phyloP scores from a whole-genome alignment of 2,329 filamentous ascomycete genomes.

The Arthrobotrys sinensis region DNA sequence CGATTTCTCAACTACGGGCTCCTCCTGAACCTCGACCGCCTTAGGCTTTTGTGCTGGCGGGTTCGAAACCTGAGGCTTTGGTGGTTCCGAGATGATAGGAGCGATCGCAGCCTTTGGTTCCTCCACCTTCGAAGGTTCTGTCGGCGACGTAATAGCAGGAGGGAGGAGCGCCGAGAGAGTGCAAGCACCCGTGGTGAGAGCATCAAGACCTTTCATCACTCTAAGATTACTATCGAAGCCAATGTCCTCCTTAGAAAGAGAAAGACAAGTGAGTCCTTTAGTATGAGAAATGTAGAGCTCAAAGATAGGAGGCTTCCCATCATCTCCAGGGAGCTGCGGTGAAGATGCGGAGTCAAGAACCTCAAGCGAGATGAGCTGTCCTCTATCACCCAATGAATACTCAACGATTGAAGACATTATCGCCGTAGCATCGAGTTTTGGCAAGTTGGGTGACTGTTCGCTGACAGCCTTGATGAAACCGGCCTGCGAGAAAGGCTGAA shows the following conservation, averaged over 20 bases:
- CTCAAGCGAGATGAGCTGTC: conserved; percentile 88
- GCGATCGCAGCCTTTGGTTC: conserved; percentile 65
- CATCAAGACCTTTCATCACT: conserved; percentile 83
- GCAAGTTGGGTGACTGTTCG: conserved; percentile 79
- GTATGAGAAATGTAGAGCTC: conserved; percentile 98
- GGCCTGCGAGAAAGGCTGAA: conserved; percentile 85
- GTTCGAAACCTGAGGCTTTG: conserved; percentile 64
- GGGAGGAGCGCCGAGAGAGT: conserved; percentile 79
- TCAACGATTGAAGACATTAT: conserved; percentile 97
- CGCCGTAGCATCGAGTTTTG: conserved; percentile 91
- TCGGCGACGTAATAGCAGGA: conserved; percentile 68
- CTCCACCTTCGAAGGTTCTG: conserved; percentile 68
- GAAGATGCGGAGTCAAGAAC: conserved; percentile 80
- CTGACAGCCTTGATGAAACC: conserved; percentile 86
- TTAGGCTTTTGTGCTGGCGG: conserved; percentile 64
- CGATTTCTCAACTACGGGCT: conserved; percentile 63
- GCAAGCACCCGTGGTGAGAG: conserved; percentile 80
- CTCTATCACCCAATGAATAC: conserved; percentile 90
- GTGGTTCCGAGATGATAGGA: conserved; percentile 61
- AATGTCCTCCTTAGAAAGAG: conserved; percentile 87
- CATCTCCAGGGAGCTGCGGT: conserved; percentile 68
- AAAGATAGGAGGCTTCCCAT: conserved; percentile 76
- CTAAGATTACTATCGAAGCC: conserved; percentile 94
- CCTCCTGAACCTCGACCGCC: conserved; percentile 63
- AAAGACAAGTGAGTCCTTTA: conserved; percentile 91